Base-by-base conservation (phyloP, 306 rosid genomes). In the Rosa chinensis region DNA sequence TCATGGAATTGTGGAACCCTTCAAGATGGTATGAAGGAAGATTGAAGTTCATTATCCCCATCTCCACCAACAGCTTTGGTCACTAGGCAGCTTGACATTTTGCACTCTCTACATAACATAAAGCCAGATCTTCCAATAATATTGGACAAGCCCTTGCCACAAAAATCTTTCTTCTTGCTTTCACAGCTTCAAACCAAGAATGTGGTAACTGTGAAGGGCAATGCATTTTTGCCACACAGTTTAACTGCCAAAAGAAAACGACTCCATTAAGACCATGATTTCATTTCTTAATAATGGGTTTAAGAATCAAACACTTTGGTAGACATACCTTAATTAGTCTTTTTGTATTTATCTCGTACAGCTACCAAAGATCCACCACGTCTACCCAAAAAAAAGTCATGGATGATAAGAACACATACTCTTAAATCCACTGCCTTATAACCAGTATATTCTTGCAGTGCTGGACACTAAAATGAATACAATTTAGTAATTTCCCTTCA, bases 291-390 rank as follows among this genome's bases (percentile, higher is more conserved):
- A 70, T 2, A 59, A 6, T 16, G 21, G 50, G 40, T 75, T 53
- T 2, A 61, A 17, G 50, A 63, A 75, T 11, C 68, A 40, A 52
- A 13, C 82, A 25, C 0, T 42, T 11, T 10, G 20, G n/a, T 25
- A 53, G 18, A 25, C 28, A 8, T 81, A 93, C 99, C 99, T 25
- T 25, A 25, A 25, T 89, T 92, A 14, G 83, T 92, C 10, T 89
- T 89, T 75, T 89, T 95, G 88, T 95, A 95, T 84, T 91, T 95
- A n/a, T 93, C 98, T 82, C 96, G 92, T 59, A 88, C 79, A 71
- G 95, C 90, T 67, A 70, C 82, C 85, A 96, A 84, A 72, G 89
- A 23, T 16, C 87, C 83, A 12, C 98, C 97, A 87, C 89, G 88
- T 88, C 92, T 88, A 40, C 91, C 73, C 45, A 90, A 86, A 80